phyloP scores from a whole-genome alignment of 768 basidiomycete species.

The Agaricus sinodeliciosus region DNA sequence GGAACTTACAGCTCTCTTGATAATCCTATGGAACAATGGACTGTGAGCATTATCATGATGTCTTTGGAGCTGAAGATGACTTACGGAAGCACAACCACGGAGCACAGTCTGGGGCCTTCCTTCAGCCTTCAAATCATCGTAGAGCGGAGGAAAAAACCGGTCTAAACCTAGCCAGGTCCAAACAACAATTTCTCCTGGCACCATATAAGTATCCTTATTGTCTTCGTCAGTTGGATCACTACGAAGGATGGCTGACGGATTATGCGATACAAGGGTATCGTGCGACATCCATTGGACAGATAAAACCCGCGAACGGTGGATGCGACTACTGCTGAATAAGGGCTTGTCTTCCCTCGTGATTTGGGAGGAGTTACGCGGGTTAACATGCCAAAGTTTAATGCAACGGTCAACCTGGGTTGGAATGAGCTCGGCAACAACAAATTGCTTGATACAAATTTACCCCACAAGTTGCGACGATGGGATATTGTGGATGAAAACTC shows the following conservation, averaged over 20 bases:
- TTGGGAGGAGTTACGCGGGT: constrained; percentile 22
- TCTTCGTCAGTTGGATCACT: constrained; percentile 17
- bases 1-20: constrained; percentile 60
- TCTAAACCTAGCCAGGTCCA: constrained; percentile 67
- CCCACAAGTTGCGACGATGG: constrained; percentile 72
- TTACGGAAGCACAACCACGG: constrained; percentile 56
- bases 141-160: constrained; percentile 54
- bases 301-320: constrained; percentile 61
- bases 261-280: constrained; percentile 50
- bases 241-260: constrained; percentile 45
- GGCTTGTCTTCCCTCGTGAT: constrained; percentile 68
- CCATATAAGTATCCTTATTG: constrained; percentile 23
- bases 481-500: constrained; percentile 63
- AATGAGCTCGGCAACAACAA: not conserved
- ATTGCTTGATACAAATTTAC: constrained; percentile 25
- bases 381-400: constrained; percentile 71
- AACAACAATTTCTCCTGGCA: constrained; percentile 46
- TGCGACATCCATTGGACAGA: constrained; percentile 58
- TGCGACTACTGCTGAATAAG: constrained; percentile 57
- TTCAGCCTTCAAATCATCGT: constrained; percentile 17
- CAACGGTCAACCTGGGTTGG: constrained; percentile 55
- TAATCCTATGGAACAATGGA: constrained; percentile 47
- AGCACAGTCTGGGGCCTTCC: constrained; percentile 26
- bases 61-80: constrained; percentile 16
- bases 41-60: not conserved